Base-by-base conservation (phyloP, 129 eudicot genomes). In the Centella asiatica region DNA sequence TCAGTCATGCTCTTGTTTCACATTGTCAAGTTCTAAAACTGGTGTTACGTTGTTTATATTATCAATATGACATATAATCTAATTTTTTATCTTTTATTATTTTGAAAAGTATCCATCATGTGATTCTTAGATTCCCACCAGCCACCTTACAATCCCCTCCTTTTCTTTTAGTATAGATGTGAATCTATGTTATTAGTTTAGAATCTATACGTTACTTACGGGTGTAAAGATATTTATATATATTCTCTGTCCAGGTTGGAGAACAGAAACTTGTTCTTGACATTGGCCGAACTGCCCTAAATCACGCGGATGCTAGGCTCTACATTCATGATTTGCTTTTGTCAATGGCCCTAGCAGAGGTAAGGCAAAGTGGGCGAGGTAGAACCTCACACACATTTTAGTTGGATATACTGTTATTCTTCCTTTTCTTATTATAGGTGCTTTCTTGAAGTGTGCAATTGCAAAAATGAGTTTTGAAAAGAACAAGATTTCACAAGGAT, bases 341-440 rank as follows among this genome's bases (percentile, higher is more conserved):
- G 50, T 93, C 96, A 29, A 93, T 93, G 99, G 96, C 99, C 31
- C 85, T 87, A 57, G 95, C 99, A 19, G 96, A 93, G 96, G 99
- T 93, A 82, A 77, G 86, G 60, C 67, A 59, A 66, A 44, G 62
- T 56, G 34, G 68, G 78, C 60, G 67, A 67, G 80, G 81, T 79
- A 69, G 76, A 71, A 54, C 72, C 11, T 77, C 48, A 14, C 60
- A 23, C 66, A 45, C 56, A 46, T 61, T 47, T 72, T 32, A 64
- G 57, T 78, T 79, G 60, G 83, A 67, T 78, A 62, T 71, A 79
- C 52, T 76, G 80, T 77, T 83, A 76, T 77, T 69, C 73, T 65
- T 71, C 82, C 69, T 72, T 76, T 78, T 76, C 96, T 93, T 80
- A 93, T 79, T 76, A 77, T 87, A 81, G 90, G 83, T 76, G 78